phyloP scores from a whole-genome alignment of 2,329 filamentous ascomycete species.

The Myriangium duriaei region DNA sequence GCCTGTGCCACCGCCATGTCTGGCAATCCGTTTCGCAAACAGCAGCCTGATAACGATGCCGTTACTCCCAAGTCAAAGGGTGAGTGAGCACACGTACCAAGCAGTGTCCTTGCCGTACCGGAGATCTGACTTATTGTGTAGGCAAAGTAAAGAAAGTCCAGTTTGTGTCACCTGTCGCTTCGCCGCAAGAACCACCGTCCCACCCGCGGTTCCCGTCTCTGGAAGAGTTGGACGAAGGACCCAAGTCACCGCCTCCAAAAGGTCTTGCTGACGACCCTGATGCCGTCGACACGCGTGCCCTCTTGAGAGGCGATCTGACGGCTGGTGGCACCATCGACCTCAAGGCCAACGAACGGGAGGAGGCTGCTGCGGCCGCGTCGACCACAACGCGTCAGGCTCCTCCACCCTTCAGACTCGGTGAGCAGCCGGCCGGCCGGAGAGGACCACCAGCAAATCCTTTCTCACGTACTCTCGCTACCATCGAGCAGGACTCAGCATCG shows the following conservation, averaged over 20 bases:
- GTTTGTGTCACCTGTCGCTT: slow-evolving; percentile 8
- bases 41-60: slow-evolving; percentile 1
- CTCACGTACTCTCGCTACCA: slow-evolving; percentile 20
- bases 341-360: background rate
- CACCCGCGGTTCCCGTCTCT: slow-evolving; percentile 8
- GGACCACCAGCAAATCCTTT: slow-evolving; percentile 23
- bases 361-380: slow-evolving; percentile 3
- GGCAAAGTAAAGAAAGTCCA: slow-evolving; percentile 9
- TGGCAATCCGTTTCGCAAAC: slow-evolving; percentile 10
- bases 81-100: no score
- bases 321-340: slow-evolving; percentile 8
- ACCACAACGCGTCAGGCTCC: background rate
- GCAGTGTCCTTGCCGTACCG: no score
- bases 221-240: slow-evolving; percentile 8
- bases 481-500: slow-evolving; percentile 13
- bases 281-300: slow-evolving; percentile 4
- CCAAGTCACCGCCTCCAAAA: slow-evolving; percentile 7
- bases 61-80: no score
- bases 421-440: slow-evolving; percentile 3
- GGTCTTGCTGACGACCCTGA: slow-evolving; percentile 4
- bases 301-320: slow-evolving; percentile 6
- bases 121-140: background rate
- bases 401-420: background rate
- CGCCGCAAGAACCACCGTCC: slow-evolving; percentile 7
- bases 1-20: slow-evolving; percentile 7